Base-by-base conservation (phyloP, 2,329 filamentous ascomycete species). In the Escovopsis weberi region DNA sequence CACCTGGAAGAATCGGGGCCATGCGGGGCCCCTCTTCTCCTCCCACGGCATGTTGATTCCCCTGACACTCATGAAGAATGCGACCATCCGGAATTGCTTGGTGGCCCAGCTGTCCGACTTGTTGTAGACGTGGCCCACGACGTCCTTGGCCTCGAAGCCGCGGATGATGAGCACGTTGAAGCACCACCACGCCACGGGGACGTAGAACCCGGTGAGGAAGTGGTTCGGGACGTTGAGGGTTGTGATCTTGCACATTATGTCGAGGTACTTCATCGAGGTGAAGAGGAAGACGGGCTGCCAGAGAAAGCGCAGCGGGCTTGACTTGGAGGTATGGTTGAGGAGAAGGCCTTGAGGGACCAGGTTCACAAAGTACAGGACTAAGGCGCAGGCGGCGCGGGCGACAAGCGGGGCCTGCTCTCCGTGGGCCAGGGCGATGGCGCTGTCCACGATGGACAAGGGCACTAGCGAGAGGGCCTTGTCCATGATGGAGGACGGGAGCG, bases 1-100 rank as follows among this genome's bases (percentile, higher is more conserved):
- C 6, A 23, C 7, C 18, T 26, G n/a, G 33, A 35, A 46, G 26
- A 38, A 46, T 30, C 18, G 34, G 5, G 44, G 44, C 33, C 43
- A 46, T 18, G 19, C 34, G 15, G 33, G 33, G 9, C 19, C 8
- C 12, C 37, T 35, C 40, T 40, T 38, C 23, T 23, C 28, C 19
- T 46, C 38, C 44, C 44, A 46, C 4, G 41, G 34, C 15, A 41
- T 46, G n/a, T 42, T 40, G 30, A 33, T 41, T n/a, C 41, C 44
- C 23, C 44, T 41, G 8, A 46, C 6, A 12, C 43, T 46, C 35
- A 46, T 41, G 12, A 46, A 38, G 33, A 46, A 39, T 15, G 30
- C 30, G 12, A 23, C 9, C 2, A 39, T 23, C 18, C 35, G 36
- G 6, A 38, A 46, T n/a, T 34, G n/a, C 33, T 39, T 46, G 18